phyloP scores from a whole-genome alignment of 1,284 basidiomycete species.

The Cryptococcus sp. region DNA sequence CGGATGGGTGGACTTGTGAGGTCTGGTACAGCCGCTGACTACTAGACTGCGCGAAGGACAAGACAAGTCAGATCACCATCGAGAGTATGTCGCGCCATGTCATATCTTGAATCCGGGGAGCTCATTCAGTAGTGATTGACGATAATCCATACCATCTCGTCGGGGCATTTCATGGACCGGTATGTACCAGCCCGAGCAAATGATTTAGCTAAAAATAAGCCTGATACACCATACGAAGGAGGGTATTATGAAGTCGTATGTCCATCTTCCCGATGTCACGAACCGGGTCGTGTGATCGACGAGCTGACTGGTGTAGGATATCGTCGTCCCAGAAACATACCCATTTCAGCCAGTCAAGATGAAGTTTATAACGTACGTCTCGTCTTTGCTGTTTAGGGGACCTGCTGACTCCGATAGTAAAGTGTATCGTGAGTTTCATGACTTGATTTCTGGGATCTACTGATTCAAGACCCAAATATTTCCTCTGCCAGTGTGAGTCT shows the following conservation, averaged over 20 bases:
- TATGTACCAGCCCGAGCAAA: slow-evolving; percentile 47
- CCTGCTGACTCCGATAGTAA: slow-evolving; percentile 50
- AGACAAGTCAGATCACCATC: slow-evolving; percentile 74
- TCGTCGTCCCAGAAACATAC: slow-evolving; percentile 89
- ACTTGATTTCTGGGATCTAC: slow-evolving; percentile 1
- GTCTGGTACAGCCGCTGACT: neutral
- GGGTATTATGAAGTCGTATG: slow-evolving; percentile 88
- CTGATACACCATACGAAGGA: slow-evolving; percentile 87
- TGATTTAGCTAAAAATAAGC: no score
- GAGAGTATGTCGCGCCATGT: slow-evolving; percentile 52
- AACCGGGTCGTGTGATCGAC: neutral
- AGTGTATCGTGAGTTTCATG: slow-evolving; percentile 68
- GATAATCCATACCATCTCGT: slow-evolving; percentile 81
- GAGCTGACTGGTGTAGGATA: slow-evolving; percentile 60
- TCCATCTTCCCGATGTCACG: slow-evolving; percentile 18
- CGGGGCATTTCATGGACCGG: slow-evolving; percentile 85
- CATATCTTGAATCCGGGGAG: slow-evolving; percentile 9
- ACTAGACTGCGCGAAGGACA: slow-evolving; percentile 89
- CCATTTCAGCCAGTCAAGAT: slow-evolving; percentile 98
- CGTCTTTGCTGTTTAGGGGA: slow-evolving; percentile 1
- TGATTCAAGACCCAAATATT: slow-evolving; percentile 65
- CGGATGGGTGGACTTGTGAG: neutral
- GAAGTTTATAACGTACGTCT: slow-evolving; percentile 78
- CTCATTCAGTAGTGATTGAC: slow-evolving; percentile 59
- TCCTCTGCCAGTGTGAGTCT: slow-evolving; percentile 78